phyloP scores from a whole-genome alignment of 768 basidiomycete species.

The Artomyces pyxidatus region DNA sequence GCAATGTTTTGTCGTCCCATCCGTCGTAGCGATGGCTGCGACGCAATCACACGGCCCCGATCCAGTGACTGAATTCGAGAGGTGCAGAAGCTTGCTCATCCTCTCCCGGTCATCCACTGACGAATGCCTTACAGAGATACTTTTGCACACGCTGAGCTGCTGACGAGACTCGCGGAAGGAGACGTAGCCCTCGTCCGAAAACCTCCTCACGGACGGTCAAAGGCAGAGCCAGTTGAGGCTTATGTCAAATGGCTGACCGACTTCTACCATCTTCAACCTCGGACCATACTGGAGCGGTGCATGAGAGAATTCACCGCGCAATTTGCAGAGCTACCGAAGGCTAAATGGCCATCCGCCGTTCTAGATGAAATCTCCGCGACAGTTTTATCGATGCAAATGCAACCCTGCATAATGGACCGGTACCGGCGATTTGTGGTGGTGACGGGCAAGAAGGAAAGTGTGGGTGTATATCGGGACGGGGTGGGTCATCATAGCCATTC shows the following conservation, averaged over 20 bases:
- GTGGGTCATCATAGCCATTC: slow-evolving; percentile 31
- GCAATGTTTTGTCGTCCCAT: slow-evolving; percentile 59
- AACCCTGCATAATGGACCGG: slow-evolving; percentile 51
- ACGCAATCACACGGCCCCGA: slow-evolving; percentile 26
- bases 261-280: slow-evolving; percentile 20
- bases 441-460: slow-evolving; percentile 28
- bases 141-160: slow-evolving; percentile 21
- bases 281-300: slow-evolving; percentile 37
- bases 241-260: slow-evolving; percentile 9
- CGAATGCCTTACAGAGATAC: slow-evolving; percentile 14
- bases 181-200: slow-evolving; percentile 43
- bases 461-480: slow-evolving; percentile 28
- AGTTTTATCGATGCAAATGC: slow-evolving; percentile 38
- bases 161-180: slow-evolving; percentile 48
- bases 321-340: slow-evolving; percentile 27
- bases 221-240: not conserved
- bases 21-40: slow-evolving; percentile 50
- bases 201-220: slow-evolving; percentile 31
- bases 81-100: slow-evolving; percentile 1
- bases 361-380: slow-evolving; percentile 34
- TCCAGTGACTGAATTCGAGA: slow-evolving; percentile 14
- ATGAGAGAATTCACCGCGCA: slow-evolving; percentile 31
- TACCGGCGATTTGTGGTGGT: slow-evolving; percentile 65
- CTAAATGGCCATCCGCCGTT: slow-evolving; percentile 30
- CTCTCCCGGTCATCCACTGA: not conserved